Evolutionary conservation across 148 eudicot genomes (phyloP).

Genomic region (Amaranthus cruentus): DNA sequence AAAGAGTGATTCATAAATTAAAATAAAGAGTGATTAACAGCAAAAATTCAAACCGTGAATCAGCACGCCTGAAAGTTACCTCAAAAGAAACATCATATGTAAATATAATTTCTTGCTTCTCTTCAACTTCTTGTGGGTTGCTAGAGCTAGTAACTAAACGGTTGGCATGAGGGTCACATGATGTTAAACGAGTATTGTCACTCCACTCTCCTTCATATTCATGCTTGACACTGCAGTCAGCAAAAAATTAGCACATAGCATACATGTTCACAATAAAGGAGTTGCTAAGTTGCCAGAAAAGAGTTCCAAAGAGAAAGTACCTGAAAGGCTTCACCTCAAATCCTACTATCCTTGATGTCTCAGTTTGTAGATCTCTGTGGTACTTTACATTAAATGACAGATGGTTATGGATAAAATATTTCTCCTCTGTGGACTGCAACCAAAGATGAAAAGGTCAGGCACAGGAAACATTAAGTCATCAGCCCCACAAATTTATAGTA

Average conservation of each 20-base stretch:
- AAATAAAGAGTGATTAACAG: not conserved
- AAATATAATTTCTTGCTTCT: slow-evolving; percentile 43
- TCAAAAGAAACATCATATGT: slow-evolving; percentile 44
- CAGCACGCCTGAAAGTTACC: slow-evolving; percentile 21
- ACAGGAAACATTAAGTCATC: not conserved
- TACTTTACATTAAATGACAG: slow-evolving; percentile 38
- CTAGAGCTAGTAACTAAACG: slow-evolving; percentile 43
- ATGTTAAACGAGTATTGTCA: slow-evolving; percentile 37
- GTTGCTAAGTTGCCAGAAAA: not conserved
- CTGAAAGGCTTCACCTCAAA: slow-evolving; percentile 50
- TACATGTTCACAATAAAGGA: not conserved
- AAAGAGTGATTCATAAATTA: too few relatives aligned
- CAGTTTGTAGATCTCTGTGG: slow-evolving; percentile 38
- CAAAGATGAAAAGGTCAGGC: slow-evolving; percentile 19
- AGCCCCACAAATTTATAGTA: not conserved
- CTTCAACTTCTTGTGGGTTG: slow-evolving; percentile 47
- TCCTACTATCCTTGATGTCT: slow-evolving; percentile 44
- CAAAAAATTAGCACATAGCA: slow-evolving; percentile 9
- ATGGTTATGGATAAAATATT: slow-evolving; percentile 47
- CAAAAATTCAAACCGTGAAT: not conserved
- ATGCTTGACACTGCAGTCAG: slow-evolving; percentile 38
- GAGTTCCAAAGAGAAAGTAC: slow-evolving; percentile 18
- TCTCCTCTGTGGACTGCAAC: slow-evolving; percentile 39
- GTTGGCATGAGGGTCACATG: slow-evolving; percentile 48
- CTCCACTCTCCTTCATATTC: slow-evolving; percentile 48